A percentile compares a stretch with the other conserved stretches of the same genome.
Conservation (phyloP, 1,284 basidiomycete genomes). For the Tilletia caries region DNA sequence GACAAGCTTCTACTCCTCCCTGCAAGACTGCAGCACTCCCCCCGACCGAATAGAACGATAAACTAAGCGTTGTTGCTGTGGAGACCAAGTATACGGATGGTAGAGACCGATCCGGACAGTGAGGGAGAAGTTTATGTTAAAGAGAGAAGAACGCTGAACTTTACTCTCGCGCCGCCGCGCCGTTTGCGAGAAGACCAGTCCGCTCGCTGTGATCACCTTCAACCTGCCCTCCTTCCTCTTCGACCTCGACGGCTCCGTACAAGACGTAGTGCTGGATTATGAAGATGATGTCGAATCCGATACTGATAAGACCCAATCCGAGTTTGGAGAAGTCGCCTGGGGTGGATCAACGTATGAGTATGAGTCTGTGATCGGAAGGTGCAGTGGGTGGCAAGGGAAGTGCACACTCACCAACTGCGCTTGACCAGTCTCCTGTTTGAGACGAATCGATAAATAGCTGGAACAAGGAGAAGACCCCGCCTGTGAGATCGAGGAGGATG, state of each 20-base stretch:
- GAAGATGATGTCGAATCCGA: conserved; percentile 54
- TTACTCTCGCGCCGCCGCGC: neutral
- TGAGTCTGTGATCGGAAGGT: no score
- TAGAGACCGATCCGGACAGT: no score
- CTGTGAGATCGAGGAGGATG: conserved; percentile 22
- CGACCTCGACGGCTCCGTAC: conserved; percentile 27
- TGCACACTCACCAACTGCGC: conserved; percentile 11
- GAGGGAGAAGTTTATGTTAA: neutral
- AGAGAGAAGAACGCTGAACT: neutral
- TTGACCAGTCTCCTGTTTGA: conserved; percentile 14
- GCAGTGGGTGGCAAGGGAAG: no score
- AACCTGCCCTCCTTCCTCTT: neutral
- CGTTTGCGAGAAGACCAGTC: neutral
- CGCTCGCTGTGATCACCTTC: neutral
- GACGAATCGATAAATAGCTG: conserved; percentile 10
- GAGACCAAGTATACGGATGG: no score
- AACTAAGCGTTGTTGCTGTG: no score
- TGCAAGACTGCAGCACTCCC: no score
- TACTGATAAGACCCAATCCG: conserved; percentile 52
- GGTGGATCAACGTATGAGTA: neutral
- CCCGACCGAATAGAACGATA: no score
- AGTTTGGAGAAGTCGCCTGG: conserved; percentile 24
- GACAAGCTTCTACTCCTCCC: no score
- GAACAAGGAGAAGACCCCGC: conserved; percentile 16
- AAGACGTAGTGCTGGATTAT: conserved; percentile 55